A percentile compares a stretch with the other conserved stretches of the same genome.
Conservation (phyloP, 2,329 filamentous ascomycete genomes). For the Neurospora sp. region DNA sequence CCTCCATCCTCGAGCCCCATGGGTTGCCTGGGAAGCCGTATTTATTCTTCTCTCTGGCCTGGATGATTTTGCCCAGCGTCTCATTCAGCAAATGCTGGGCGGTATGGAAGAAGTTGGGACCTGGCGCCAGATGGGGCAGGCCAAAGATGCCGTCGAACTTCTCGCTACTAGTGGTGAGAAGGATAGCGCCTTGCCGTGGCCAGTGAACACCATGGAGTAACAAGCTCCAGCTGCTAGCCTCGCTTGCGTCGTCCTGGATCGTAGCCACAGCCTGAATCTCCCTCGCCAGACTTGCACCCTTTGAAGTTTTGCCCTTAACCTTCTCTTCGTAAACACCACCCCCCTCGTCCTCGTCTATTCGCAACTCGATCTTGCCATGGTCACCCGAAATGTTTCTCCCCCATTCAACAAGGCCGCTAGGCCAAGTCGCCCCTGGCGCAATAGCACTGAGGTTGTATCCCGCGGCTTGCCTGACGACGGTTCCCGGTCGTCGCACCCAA, state of each 20-base stretch:
- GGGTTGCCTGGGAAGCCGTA: slow-evolving; percentile 55
- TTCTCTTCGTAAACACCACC: slow-evolving; percentile 33
- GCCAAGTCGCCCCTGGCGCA: slow-evolving; percentile 56
- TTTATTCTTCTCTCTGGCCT: slow-evolving; percentile 48
- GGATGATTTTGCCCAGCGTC: slow-evolving; percentile 58
- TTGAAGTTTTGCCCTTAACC: slow-evolving; percentile 22
- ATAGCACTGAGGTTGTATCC: slow-evolving; percentile 56
- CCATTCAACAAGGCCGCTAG: slow-evolving; percentile 49
- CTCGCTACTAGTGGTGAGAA: slow-evolving; percentile 84
- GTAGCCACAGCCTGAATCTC: slow-evolving; percentile 60
- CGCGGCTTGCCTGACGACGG: slow-evolving; percentile 33
- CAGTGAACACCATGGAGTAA: slow-evolving; percentile 78
- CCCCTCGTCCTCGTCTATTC: slow-evolving; percentile 48
- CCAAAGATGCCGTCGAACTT: slow-evolving; percentile 91
- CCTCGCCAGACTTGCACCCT: slow-evolving; percentile 47
- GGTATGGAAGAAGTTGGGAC: slow-evolving; percentile 44
- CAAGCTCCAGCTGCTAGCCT: slow-evolving; percentile 70
- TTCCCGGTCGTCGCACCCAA: slow-evolving; percentile 54
- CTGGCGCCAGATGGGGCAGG: slow-evolving; percentile 69
- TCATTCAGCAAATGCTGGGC: slow-evolving; percentile 59
- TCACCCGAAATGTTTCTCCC: slow-evolving; percentile 70
- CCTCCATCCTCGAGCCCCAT: slow-evolving; percentile 63
- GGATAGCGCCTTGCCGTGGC: slow-evolving; percentile 64
- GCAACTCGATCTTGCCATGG: slow-evolving; percentile 59
- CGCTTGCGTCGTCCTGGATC: slow-evolving; percentile 60